Evolutionary conservation across 805 yeast species (phyloP).

Genomic region (Candida insectorum): DNA sequence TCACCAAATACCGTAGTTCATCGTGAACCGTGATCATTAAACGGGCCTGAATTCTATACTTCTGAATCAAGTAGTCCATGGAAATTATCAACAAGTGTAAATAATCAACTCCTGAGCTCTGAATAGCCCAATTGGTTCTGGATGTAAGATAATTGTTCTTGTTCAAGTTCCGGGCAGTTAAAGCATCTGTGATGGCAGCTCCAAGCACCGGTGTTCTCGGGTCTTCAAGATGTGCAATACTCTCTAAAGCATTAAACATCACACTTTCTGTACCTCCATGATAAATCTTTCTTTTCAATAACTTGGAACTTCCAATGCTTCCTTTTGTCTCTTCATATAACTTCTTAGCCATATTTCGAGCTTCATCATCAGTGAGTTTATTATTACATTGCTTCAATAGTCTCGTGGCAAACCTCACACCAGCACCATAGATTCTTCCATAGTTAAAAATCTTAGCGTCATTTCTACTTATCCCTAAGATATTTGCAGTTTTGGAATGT

Average conservation of each 20-base stretch:
- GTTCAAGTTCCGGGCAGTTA: constrained; percentile 60
- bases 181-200: constrained; percentile 87
- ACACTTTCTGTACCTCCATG: constrained; percentile 93
- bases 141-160: constrained; percentile 76
- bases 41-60: constrained; percentile 69
- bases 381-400: constrained; percentile 82
- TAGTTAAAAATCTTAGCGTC: constrained; percentile 96
- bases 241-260: constrained; percentile 83
- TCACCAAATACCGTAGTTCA: constrained; percentile 79
- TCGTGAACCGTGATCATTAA: constrained; percentile 90
- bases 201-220: constrained; percentile 92
- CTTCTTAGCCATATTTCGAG: constrained; percentile 57
- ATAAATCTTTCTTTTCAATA: constrained; percentile 42
- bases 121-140: constrained; percentile 96
- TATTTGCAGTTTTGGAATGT: constrained; percentile 89
- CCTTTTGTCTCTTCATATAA: constrained; percentile 88
- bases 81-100: constrained; percentile 79
- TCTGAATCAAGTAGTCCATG: constrained; percentile 75
- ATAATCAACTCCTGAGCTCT: constrained; percentile 96
- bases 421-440: constrained; percentile 98
- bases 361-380: constrained; percentile 59
- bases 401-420: constrained; percentile 84
- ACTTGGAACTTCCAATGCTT: constrained; percentile 15
- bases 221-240: constrained; percentile 73
- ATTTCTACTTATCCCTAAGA: constrained; percentile 82